Evolutionary conservation across 169 alveolate species (phyloP).

Genomic region (Amoebophrya sp.): DNA sequence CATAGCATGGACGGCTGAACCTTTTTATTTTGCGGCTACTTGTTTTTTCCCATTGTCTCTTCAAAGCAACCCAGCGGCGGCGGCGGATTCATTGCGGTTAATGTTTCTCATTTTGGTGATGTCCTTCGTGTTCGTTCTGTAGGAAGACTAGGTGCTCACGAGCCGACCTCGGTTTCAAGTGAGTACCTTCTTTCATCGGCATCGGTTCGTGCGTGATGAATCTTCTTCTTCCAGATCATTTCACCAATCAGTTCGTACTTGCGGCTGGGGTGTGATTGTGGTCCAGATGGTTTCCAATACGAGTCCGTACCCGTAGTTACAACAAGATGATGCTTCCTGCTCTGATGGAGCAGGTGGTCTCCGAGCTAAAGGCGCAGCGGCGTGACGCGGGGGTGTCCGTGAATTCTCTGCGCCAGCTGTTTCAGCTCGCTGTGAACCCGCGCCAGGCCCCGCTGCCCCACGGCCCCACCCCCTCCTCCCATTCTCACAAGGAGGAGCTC

Average conservation of each 20-base stretch:
- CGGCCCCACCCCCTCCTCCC: not conserved
- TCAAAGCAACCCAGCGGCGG: too few relatives aligned
- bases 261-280: not conserved
- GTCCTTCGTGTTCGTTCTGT: too few relatives aligned
- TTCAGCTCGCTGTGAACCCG: too few relatives aligned
- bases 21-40: too few relatives aligned
- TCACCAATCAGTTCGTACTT: not conserved
- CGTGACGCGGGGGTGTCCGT: not conserved
- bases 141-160: too few relatives aligned
- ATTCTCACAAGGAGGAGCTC: not conserved
- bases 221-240: not conserved
- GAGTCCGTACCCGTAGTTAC: not conserved
- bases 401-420: not conserved
- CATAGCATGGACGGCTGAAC: too few relatives aligned
- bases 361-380: not conserved
- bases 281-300: not conserved
- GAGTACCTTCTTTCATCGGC: not conserved
- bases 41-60: too few relatives aligned
- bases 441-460: too few relatives aligned
- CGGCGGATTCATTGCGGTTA: too few relatives aligned
- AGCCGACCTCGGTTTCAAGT: too few relatives aligned
- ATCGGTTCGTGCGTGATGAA: not conserved
- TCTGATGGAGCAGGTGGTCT: not conserved
- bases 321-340: too few relatives aligned
- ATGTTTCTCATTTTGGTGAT: too few relatives aligned